phyloP scores from a whole-genome alignment of 2,329 filamentous ascomycete genomes.

The Aaosphaeria arxii region DNA sequence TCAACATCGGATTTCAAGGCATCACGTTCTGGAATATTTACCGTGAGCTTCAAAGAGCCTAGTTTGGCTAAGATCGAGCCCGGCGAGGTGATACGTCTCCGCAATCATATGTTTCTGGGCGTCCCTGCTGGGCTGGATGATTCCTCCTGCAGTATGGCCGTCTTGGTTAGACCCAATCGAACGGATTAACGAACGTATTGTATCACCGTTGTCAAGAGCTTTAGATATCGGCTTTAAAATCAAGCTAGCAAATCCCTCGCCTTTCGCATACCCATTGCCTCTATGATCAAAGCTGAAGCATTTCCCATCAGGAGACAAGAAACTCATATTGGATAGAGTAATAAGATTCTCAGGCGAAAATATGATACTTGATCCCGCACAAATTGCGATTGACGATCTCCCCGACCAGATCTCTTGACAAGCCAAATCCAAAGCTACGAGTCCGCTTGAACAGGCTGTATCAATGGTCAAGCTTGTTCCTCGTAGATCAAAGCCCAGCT shows the following conservation, averaged over 20 bases:
- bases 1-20: neutral
- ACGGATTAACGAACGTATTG: constrained; percentile 29
- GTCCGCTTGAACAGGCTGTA: constrained; percentile 16
- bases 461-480: constrained; percentile 14
- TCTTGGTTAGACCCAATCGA: constrained; percentile 24
- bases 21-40: neutral
- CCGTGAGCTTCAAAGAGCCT: constrained; percentile 46
- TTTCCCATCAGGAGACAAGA: constrained; percentile 24
- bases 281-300: constrained; percentile 45
- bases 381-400: neutral
- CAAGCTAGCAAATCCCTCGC: constrained; percentile 52
- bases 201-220: constrained; percentile 39
- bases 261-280: constrained; percentile 63
- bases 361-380: neutral
- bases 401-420: constrained; percentile 1
- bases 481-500: constrained; percentile 13
- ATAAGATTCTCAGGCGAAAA: constrained; percentile 1
- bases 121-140: constrained; percentile 39
- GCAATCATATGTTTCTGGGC: constrained; percentile 33
- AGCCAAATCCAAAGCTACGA: constrained; percentile 10
- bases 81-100: constrained; percentile 35
- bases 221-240: constrained; percentile 40
- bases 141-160: constrained; percentile 19
- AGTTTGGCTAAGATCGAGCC: constrained; percentile 27
- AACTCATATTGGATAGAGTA: constrained; percentile 4